Evolutionary conservation across 1,284 basidiomycete species (phyloP).

Genomic region (Ganoderma multipileum): DNA sequence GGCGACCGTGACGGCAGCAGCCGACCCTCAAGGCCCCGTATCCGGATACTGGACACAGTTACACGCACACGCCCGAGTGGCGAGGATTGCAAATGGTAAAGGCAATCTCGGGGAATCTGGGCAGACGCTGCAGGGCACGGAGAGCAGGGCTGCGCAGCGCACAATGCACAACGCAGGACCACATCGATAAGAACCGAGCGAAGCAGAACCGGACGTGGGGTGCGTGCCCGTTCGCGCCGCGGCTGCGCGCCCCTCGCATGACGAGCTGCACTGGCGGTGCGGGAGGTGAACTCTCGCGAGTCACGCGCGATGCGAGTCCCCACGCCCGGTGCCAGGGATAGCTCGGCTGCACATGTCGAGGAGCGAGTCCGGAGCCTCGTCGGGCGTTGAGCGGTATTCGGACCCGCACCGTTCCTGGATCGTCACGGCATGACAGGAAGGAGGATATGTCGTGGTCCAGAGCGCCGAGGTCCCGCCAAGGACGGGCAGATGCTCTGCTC

Average conservation of each 20-base stretch:
- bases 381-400: slow-evolving; percentile 30
- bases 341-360: slow-evolving; percentile 17
- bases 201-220: slow-evolving; percentile 26
- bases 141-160: slow-evolving; percentile 13
- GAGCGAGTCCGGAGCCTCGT: slow-evolving; percentile 28
- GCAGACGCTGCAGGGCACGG: slow-evolving; percentile 9
- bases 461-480: neutral
- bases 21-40: slow-evolving; percentile 12
- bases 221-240: slow-evolving; percentile 20
- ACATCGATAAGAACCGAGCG: slow-evolving; percentile 26
- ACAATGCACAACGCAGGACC: slow-evolving; percentile 11
- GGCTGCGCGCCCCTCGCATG: slow-evolving; percentile 14
- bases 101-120: slow-evolving; percentile 32
- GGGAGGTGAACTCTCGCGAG: slow-evolving; percentile 20
- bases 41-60: slow-evolving; percentile 8
- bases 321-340: slow-evolving; percentile 14
- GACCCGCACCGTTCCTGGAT: slow-evolving; percentile 21
- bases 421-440: slow-evolving; percentile 6
- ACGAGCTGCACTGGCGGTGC: slow-evolving; percentile 19
- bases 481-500: slow-evolving; percentile 8
- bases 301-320: slow-evolving; percentile 24
- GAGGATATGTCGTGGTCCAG: neutral
- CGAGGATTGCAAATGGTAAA: slow-evolving; percentile 22
- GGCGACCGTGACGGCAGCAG: slow-evolving; percentile 8
- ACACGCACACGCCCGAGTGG: slow-evolving; percentile 17